These are phyloP conservation scores for Magnaporthales sp. DNA, from an alignment of 2,329 filamentous ascomycete genomes.

Conservation along the genomic window DNA sequence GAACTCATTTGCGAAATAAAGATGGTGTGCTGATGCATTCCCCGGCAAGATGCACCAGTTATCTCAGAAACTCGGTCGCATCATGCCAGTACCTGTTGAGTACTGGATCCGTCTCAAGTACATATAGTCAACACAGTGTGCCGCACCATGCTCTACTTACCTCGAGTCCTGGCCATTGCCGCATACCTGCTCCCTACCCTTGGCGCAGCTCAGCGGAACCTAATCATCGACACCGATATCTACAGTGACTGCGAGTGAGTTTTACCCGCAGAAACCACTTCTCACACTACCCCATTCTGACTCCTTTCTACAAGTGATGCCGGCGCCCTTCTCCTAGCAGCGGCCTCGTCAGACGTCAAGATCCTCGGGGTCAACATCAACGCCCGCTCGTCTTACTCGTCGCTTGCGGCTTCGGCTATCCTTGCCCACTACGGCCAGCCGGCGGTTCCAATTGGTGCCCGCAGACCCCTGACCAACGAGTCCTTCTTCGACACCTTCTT, in stretches of 20 bases:
- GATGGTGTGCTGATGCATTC: neutral
- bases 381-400: constrained; percentile 30
- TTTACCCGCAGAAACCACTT: neutral
- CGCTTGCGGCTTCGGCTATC: constrained; percentile 29
- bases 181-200: neutral
- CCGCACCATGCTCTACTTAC: neutral
- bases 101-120: neutral
- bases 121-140: neutral
- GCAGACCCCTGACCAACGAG: constrained; percentile 28
- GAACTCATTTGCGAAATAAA: neutral
- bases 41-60: neutral
- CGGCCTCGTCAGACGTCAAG: constrained; percentile 24
- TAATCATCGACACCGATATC: constrained; percentile 38
- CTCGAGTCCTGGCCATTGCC: neutral
- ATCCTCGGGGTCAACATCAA: constrained; percentile 34
- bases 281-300: neutral
- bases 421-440: constrained; percentile 29
- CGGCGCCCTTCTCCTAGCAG: constrained; percentile 30
- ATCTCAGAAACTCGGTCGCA: neutral
- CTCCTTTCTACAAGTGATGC: constrained; percentile 23
- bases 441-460: constrained; percentile 27
- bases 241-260: constrained; percentile 25
- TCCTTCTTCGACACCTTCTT: constrained; percentile 33
- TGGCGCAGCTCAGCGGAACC: constrained; percentile 18
- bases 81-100: neutral